Percentiles rank a stretch among this genome's conserved stretches.
These are phyloP conservation scores for Raddia distichophylla DNA, from an alignment of 176 grass and related monocot genomes.

Conservation along the genomic window DNA sequence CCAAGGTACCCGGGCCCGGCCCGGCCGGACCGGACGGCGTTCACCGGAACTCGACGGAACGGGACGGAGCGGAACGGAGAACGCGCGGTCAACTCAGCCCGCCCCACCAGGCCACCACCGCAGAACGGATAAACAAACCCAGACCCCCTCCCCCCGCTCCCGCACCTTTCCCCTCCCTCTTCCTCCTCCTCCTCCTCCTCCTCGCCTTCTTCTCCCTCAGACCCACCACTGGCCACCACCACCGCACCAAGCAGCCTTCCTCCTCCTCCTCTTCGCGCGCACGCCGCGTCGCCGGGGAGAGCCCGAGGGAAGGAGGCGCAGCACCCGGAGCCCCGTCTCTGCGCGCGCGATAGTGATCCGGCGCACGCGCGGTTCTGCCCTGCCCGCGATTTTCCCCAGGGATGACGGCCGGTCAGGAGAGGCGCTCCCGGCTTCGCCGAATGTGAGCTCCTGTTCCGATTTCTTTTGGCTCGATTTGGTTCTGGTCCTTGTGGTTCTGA, in stretches of 20 bases:
- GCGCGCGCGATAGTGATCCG: neutral
- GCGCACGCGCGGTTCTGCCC: too few species aligned
- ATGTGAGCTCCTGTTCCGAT: slow-evolving; percentile 39
- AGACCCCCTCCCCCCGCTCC: slow-evolving; percentile 14
- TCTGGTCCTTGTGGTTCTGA: neutral
- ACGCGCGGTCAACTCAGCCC: slow-evolving; percentile 52
- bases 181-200: neutral
- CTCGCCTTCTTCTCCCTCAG: neutral
- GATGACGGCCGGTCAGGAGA: neutral
- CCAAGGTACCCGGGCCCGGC: too few species aligned
- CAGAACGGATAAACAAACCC: slow-evolving; percentile 61
- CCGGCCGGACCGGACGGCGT: slow-evolving; percentile 49
- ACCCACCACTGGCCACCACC: neutral
- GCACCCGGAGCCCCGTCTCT: neutral
- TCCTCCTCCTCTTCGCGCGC: neutral
- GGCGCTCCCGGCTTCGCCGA: slow-evolving; percentile 10
- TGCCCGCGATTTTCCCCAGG: neutral
- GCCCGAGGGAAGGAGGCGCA: neutral
- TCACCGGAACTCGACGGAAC: neutral
- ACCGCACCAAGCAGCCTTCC: neutral
- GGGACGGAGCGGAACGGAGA: slow-evolving; percentile 62
- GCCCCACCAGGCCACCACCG: slow-evolving; percentile 21
- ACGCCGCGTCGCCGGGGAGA: neutral
- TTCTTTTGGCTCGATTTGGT: neutral
- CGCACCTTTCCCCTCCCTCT: slow-evolving; percentile 29